These are phyloP conservation scores for Sordaria brevicollis DNA, from an alignment of 495 filamentous ascomycete genomes.

Conservation along the genomic window DNA sequence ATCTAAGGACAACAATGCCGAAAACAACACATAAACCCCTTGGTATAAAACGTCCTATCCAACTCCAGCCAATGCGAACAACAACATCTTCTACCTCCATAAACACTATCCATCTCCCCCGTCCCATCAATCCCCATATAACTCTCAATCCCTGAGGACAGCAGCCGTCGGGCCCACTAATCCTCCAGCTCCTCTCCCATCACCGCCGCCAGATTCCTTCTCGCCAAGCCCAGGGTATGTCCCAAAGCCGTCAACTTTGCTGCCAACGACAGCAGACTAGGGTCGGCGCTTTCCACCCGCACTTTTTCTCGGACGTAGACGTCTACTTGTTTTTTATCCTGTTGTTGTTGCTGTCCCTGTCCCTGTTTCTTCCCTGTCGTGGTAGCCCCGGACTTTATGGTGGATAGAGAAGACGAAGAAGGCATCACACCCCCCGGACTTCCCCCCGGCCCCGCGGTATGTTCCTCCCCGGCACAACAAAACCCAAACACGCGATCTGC, in stretches of 20 bases:
- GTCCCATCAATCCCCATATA: background rate
- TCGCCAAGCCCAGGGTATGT: constrained; percentile 56
- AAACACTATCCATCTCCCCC: background rate
- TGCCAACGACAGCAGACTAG: constrained; percentile 74
- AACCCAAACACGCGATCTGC: constrained; percentile 55
- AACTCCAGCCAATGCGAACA: constrained; percentile 16
- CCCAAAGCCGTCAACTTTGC: constrained; percentile 79
- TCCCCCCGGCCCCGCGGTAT: background rate
- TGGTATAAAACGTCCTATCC: constrained; percentile 13
- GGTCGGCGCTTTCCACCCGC: constrained; percentile 83
- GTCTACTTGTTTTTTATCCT: constrained; percentile 29
- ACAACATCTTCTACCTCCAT: background rate
- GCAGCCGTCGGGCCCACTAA: constrained; percentile 3
- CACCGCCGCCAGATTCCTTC: constrained; percentile 65
- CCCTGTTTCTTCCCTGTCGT: background rate
- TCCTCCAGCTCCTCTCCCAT: constrained; percentile 53
- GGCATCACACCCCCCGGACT: background rate
- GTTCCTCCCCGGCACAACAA: constrained; percentile 8
- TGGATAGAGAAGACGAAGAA: too few species aligned
- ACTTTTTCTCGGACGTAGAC: constrained; percentile 86
- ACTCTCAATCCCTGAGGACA: background rate
- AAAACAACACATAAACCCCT: constrained; percentile 18
- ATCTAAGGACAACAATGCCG: constrained; percentile 7
- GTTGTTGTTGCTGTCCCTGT: background rate
- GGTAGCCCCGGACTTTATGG: too few species aligned